Evolutionary conservation across 345 rosid species (phyloP).

Genomic region (Citropsis articulata): DNA sequence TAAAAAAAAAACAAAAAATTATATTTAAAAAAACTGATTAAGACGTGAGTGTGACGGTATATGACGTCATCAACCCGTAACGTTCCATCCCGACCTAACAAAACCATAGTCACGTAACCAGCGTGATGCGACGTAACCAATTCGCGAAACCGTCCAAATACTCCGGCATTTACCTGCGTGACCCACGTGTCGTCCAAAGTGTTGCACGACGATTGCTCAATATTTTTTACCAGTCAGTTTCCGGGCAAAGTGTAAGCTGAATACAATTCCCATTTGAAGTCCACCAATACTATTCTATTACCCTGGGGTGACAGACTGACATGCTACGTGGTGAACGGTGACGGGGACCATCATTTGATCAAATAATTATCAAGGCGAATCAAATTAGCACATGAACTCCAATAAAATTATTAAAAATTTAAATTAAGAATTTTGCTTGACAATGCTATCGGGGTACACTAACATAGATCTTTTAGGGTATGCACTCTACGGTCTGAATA

Average conservation of each 20-base stretch:
- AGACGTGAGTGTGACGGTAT: not conserved
- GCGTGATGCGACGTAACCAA: slow-evolving; percentile 33
- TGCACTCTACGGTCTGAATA: no score
- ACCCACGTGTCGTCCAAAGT: slow-evolving; percentile 23
- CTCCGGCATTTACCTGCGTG: not conserved
- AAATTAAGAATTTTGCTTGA: no score
- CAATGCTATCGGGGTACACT: no score
- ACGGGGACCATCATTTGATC: no score
- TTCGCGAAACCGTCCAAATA: slow-evolving; percentile 13
- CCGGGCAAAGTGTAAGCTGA: not conserved
- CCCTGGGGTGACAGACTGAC: no score
- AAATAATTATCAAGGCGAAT: no score
- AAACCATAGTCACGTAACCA: slow-evolving; percentile 29
- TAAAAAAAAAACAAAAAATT: not conserved
- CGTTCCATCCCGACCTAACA: slow-evolving; percentile 29
- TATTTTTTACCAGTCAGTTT: not conserved
- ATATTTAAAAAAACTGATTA: not conserved
- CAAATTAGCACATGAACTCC: no score
- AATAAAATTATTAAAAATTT: no score
- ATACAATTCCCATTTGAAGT: slow-evolving; percentile 13
- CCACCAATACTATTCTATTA: not conserved
- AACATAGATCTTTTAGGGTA: no score
- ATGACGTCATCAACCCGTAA: slow-evolving; percentile 17
- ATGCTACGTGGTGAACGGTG: no score
- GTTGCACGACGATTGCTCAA: not conserved